Base-by-base conservation (phyloP, 129 eudicot species). In the Tanacetum coccineum region DNA sequence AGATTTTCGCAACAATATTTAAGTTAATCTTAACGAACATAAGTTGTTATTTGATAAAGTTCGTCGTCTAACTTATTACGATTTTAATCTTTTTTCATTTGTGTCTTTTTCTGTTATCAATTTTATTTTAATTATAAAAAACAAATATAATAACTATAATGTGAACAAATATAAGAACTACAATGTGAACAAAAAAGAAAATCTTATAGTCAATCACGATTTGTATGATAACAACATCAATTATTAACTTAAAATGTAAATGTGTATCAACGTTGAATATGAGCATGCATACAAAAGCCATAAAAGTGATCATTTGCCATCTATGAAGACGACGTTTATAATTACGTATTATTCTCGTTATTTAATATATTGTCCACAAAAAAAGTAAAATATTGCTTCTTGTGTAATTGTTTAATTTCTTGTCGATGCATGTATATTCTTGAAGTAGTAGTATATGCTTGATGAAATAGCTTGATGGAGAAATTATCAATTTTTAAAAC, bases 181-280 rank as follows among this genome's bases (percentile, higher is more conserved):
- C n/a, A 49, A 49, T 17, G 54, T 49, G 8, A 9, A 49, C 19
- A 49, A 1, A 48, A 48, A 48, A 9, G 6, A 13, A 49, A 58
- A 22, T 58, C 13, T 21, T 57, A 25, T 12, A 58, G 32, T 58
- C 40, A 58, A 58, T 13, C 7, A 58, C 19, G 9, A 21, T 20
- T 63, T 19, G 10, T 42, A 30, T 44, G 68, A 63, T 5, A 63
- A 63, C 68, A 44, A 63, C 32, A 44, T 63, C 21, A 21, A 63
- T 6, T 1, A 36, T 36, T 9, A 63, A 46, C 17, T 64, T 44
- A 42, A 45, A 64, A 45, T 2, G 25, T n/a, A 47, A 20, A 22
- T 25, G 45, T 21, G 42, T 7, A 65, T 48, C 17, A 65, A 65
- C 54, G 32, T 42, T 63, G 22, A 21, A 65, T 9, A 22, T 47